Evolutionary conservation across 345 rosid species (phyloP), one percentile per base, ranked within the genome.

Genomic region (Eucalyptus virginea): DNA sequence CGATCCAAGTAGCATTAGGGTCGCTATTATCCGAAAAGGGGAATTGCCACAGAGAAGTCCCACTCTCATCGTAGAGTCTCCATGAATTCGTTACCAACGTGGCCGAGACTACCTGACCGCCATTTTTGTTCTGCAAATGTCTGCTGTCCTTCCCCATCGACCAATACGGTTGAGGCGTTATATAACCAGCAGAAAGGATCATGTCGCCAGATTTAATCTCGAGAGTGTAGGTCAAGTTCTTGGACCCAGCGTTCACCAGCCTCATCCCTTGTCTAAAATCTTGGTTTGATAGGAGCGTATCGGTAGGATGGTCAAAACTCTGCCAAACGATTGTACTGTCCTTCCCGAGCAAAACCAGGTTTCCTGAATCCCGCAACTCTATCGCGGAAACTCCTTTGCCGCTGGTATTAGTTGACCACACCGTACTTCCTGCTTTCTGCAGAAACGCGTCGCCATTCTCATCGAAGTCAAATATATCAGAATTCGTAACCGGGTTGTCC

Each of bases 231-330:
- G 93, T 96, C 94, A 95, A 86, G 89, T 96, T 97, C 90, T 81
- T 91, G 14, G 91, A 3, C 90, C 91, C 90, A 32, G 94, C 92
- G 86, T 96, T 97, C 26, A 91, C 92, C 52, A 97, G 99, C 88
- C 90, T 94, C 99, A 96, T 95, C 32, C 96, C 97, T 89, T 93
- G 89, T 42, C 30, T 81, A 62, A 98, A 96, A 47, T 89, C 93
- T 89, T 98, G 99, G 88, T 88, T 93, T 18, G 96, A 91, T 6
- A 96, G 89, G 42, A 97, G 91, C 40, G 98, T 95, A 90, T 98
- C 93, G 0, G 98, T 92, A 0, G 99, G 98, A 94, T 97, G 96
- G 87, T 93, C 89, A 90, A 98, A 98, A 87, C 99, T 97, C 94
- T 97, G 95, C 99, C 99, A 98, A 14, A 94, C 48, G 13, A 93